A percentile compares a stretch with the other conserved stretches of the same genome.
Conservation (phyloP, 2,329 filamentous ascomycete genomes). For the Trichoderma polysporum region DNA sequence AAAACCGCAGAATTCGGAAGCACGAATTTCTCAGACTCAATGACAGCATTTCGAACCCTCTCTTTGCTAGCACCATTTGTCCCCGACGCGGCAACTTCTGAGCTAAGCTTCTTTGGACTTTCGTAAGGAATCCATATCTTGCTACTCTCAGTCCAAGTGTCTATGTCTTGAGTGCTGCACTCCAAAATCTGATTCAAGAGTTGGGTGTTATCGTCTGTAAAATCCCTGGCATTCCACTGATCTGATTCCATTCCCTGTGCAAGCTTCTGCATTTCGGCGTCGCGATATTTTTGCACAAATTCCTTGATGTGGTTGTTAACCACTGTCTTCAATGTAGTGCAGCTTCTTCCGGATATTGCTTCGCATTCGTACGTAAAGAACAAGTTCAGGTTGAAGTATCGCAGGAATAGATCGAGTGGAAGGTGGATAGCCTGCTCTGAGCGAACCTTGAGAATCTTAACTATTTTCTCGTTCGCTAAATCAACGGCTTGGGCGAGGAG, state of each 20-base stretch:
- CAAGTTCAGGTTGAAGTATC: constrained; percentile 79
- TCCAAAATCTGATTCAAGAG: constrained; percentile 65
- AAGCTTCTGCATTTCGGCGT: constrained; percentile 70
- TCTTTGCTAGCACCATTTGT: constrained; percentile 56
- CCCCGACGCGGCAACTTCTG: constrained; percentile 38
- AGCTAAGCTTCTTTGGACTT: constrained; percentile 38
- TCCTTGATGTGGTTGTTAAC: constrained; percentile 81
- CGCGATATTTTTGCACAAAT: constrained; percentile 70
- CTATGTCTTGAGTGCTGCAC: constrained; percentile 68
- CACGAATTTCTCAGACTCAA: constrained; percentile 83
- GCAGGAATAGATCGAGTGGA: constrained; percentile 67
- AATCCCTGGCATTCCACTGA: constrained; percentile 76
- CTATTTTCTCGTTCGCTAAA: constrained; percentile 72
- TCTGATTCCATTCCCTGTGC: constrained; percentile 77
- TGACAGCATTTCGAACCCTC: constrained; percentile 68
- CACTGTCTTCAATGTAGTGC: constrained; percentile 71
- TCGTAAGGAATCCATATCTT: constrained; percentile 57
- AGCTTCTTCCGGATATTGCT: constrained; percentile 75
- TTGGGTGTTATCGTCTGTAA: constrained; percentile 59
- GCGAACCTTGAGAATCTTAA: constrained; percentile 74
- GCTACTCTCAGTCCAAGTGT: constrained; percentile 62
- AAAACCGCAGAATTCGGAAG: constrained; percentile 80
- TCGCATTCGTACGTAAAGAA: constrained; percentile 86
- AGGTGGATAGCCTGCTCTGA: constrained; percentile 70
- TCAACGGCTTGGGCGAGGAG: constrained; percentile 79